These are phyloP conservation scores for Jatropha curcas DNA, from an alignment of 345 rosid species.

Conservation along the genomic window DNA sequence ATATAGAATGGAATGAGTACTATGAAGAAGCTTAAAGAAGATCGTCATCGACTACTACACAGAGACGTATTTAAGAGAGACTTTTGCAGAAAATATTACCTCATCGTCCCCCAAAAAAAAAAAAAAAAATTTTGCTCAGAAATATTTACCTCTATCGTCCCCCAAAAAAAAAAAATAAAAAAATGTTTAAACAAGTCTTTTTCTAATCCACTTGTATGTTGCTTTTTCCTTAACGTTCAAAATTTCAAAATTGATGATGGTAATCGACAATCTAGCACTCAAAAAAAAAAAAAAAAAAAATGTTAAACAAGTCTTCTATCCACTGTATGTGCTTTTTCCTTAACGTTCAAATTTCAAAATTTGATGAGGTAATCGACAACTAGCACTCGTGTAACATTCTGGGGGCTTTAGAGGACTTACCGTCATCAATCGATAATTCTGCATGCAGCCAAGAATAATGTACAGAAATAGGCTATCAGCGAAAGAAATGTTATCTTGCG, in stretches of 20 bases:
- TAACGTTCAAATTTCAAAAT: not conserved
- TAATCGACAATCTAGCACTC: too few species aligned
- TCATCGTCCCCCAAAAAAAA: not conserved
- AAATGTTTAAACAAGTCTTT: too few species aligned
- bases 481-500: not conserved
- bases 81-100: not conserved
- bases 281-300: not conserved
- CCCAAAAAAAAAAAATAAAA: too few species aligned
- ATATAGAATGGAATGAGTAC: conserved; percentile 2
- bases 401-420: not conserved
- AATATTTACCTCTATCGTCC: too few species aligned
- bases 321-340: not conserved
- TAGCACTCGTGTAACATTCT: not conserved
- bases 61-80: not conserved
- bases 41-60: conserved; percentile 4
- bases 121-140: too few species aligned
- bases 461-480: conserved; percentile 14
- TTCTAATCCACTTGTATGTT: too few species aligned
- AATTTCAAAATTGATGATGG: too few species aligned
- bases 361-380: not conserved
- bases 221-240: too few species aligned
- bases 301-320: not conserved
- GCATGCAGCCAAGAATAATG: conserved; percentile 16
- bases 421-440: not conserved
- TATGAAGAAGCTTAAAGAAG: not conserved